A percentile compares a stretch with the other conserved stretches of the same genome.
Conservation (phyloP, 768 basidiomycete genomes). For the Suillus cothurnatus region DNA sequence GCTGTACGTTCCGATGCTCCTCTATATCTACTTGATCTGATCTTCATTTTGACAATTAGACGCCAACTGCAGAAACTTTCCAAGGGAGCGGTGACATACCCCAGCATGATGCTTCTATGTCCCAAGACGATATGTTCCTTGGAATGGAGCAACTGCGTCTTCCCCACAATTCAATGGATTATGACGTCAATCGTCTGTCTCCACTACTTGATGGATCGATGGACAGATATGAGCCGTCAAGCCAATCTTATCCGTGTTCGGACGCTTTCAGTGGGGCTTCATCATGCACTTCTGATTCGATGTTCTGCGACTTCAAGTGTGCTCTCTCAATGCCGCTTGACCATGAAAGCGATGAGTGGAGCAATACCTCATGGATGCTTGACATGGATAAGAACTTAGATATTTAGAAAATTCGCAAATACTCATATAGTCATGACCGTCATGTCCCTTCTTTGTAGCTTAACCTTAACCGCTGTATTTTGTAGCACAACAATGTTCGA, state of each 20-base stretch:
- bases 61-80: constrained; percentile 27
- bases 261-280: neutral
- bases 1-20: constrained; percentile 27
- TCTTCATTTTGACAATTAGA: constrained; percentile 20
- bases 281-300: neutral
- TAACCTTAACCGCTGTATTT: neutral
- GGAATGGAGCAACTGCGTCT: constrained; percentile 10
- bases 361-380: constrained; percentile 1
- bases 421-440: neutral
- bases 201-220: neutral
- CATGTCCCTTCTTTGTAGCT: constrained; percentile 1
- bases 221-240: neutral
- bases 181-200: neutral
- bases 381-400: neutral
- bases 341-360: neutral
- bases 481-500: neutral
- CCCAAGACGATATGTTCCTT: neutral
- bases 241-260: neutral
- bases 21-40: constrained; percentile 9
- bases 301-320: neutral
- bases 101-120: neutral
- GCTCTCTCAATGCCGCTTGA: neutral
- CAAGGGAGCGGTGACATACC: constrained; percentile 5
- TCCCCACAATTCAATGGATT: neutral
- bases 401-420: neutral